These are phyloP conservation scores for Podospora comata DNA, from an alignment of 495 filamentous ascomycete genomes.

Conservation along the genomic window DNA sequence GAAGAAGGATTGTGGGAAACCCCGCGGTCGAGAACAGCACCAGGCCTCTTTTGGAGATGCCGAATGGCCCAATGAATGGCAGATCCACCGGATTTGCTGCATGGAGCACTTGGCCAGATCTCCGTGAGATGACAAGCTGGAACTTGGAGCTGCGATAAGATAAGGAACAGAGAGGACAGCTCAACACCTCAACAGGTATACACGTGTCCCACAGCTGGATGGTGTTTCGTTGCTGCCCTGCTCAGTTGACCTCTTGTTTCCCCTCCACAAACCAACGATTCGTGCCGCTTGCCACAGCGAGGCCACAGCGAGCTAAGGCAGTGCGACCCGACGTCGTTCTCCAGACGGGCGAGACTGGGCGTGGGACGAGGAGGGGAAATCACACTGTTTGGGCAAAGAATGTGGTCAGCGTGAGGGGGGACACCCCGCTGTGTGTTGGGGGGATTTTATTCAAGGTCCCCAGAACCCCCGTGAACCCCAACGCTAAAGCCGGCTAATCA, in stretches of 20 bases:
- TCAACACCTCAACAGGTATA: slow-evolving; percentile 5
- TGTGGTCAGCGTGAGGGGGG: slow-evolving; percentile 4
- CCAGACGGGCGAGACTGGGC: background rate
- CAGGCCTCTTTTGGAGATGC: background rate
- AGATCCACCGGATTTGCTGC: slow-evolving; percentile 5
- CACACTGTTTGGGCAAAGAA: background rate
- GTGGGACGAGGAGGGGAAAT: background rate
- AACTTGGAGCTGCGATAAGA: slow-evolving; percentile 16
- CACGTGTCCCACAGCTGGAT: slow-evolving; percentile 12
- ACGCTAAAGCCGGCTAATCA: slow-evolving; percentile 6
- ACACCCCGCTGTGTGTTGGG: background rate
- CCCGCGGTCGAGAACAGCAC: slow-evolving; percentile 1
- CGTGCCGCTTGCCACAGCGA: slow-evolving; percentile 4
- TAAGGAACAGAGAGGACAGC: slow-evolving; percentile 3
- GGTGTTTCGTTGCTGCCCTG: slow-evolving; percentile 5
- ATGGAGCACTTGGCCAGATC: slow-evolving; percentile 8
- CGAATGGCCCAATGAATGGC: background rate
- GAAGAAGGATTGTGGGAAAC: background rate
- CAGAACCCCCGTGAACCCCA: slow-evolving; percentile 1
- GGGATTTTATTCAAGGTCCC: background rate
- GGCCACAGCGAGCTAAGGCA: slow-evolving; percentile 9
- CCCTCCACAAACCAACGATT: background rate
- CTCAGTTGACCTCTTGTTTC: slow-evolving; percentile 4
- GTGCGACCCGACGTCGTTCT: slow-evolving; percentile 1
- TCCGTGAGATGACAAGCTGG: background rate